These are phyloP conservation scores for Puya raimondii DNA, from an alignment of 176 grass and related monocot species.

Conservation along the genomic window DNA sequence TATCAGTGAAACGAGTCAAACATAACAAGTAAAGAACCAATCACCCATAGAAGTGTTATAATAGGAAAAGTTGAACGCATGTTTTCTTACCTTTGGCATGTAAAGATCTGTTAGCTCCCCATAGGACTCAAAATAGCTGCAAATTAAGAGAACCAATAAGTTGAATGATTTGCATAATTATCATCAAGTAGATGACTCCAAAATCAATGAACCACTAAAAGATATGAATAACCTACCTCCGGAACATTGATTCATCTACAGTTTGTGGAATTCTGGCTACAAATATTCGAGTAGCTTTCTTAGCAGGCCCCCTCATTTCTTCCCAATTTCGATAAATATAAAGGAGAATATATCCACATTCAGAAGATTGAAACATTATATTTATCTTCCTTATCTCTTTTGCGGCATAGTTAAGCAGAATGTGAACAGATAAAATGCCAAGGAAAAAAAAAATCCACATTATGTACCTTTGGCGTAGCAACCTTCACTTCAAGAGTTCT, in stretches of 20 bases:
- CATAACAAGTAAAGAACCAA: not conserved
- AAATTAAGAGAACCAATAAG: constrained; percentile 9
- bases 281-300: constrained; percentile 89
- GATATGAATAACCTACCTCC: constrained; percentile 42
- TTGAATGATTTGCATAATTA: constrained; percentile 2
- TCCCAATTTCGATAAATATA: constrained; percentile 39
- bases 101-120: constrained; percentile 92
- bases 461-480: constrained; percentile 78
- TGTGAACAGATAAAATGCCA: not conserved
- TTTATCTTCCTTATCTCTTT: not conserved
- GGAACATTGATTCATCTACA: constrained; percentile 72
- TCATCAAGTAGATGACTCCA: constrained; percentile 4
- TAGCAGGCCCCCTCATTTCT: constrained; percentile 75
- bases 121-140: constrained; percentile 92
- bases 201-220: not conserved
- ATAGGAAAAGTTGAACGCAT: not conserved
- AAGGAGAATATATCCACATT: not conserved
- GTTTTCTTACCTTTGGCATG: constrained; percentile 77
- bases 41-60: not conserved
- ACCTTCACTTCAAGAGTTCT: constrained; percentile 89
- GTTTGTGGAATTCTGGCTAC: constrained; percentile 85
- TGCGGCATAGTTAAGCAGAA: not conserved
- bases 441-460: not conserved
- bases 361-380: not conserved
- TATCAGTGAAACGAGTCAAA: not conserved